These are phyloP conservation scores for Emydomyces testavorans DNA, from an alignment of 2,329 filamentous ascomycete species.

Conservation along the genomic window DNA sequence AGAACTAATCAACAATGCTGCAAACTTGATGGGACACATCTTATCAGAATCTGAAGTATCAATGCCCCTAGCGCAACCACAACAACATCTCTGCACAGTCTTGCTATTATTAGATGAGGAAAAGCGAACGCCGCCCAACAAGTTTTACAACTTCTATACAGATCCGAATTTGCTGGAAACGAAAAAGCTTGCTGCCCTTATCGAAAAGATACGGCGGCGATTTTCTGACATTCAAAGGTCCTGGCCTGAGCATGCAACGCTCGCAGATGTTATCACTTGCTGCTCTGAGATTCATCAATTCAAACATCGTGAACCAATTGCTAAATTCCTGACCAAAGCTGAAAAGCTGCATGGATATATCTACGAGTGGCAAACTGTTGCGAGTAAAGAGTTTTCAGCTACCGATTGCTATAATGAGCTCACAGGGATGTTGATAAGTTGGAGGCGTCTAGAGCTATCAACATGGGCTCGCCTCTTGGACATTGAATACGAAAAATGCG, in stretches of 20 bases:
- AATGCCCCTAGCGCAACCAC: slow-evolving; percentile 25
- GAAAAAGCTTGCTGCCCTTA: slow-evolving; percentile 57
- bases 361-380: slow-evolving; percentile 91
- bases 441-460: slow-evolving; percentile 80
- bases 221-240: slow-evolving; percentile 57
- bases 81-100: slow-evolving; percentile 53
- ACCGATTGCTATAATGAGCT: slow-evolving; percentile 61
- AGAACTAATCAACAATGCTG: slow-evolving; percentile 28
- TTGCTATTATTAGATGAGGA: slow-evolving; percentile 52
- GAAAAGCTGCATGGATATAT: slow-evolving; percentile 79
- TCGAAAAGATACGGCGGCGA: slow-evolving; percentile 56
- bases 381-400: slow-evolving; percentile 65
- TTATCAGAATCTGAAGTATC: slow-evolving; percentile 22
- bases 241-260: slow-evolving; percentile 64
- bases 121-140: slow-evolving; percentile 27
- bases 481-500: slow-evolving; percentile 63
- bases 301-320: slow-evolving; percentile 68
- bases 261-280: slow-evolving; percentile 63
- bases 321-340: slow-evolving; percentile 70
- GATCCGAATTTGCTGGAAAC: slow-evolving; percentile 67
- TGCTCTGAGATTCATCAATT: slow-evolving; percentile 67
- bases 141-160: slow-evolving; percentile 76
- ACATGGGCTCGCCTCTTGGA: slow-evolving; percentile 88
- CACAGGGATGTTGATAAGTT: slow-evolving; percentile 70
- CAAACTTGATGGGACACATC: slow-evolving; percentile 27